Evolutionary conservation across 208 protist genomes (phyloP).

Genomic region (Wallacemonas rigidus): DNA sequence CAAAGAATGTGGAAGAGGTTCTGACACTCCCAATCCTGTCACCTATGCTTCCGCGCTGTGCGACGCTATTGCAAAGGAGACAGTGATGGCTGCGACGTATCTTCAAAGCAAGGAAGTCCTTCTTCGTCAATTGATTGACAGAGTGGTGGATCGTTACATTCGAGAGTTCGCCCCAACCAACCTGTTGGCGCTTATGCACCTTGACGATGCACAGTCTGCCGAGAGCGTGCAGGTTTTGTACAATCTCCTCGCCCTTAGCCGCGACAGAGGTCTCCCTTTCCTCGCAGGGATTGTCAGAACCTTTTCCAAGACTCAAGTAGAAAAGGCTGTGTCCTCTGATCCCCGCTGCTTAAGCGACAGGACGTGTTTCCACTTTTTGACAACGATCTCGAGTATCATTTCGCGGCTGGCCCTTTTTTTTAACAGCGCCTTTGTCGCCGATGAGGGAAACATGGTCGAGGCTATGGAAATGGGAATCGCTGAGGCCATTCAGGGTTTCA

Average conservation of each 20-base stretch:
- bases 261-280: slow-evolving; percentile 1
- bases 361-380: slow-evolving; percentile 24
- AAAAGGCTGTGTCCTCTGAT: slow-evolving; percentile 15
- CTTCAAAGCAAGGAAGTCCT: slow-evolving; percentile 31
- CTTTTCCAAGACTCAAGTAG: slow-evolving; percentile 7
- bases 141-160: slow-evolving; percentile 36
- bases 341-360: slow-evolving; percentile 1
- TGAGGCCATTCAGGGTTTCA: slow-evolving; percentile 26
- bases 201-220: neutral
- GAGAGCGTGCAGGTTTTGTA: neutral
- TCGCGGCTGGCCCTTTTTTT: slow-evolving; percentile 21
- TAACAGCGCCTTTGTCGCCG: slow-evolving; percentile 11
- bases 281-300: neutral
- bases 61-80: slow-evolving; percentile 30
- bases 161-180: neutral
- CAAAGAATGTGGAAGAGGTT: slow-evolving; percentile 13
- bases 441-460: slow-evolving; percentile 40
- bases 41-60: slow-evolving; percentile 24
- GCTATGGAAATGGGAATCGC: slow-evolving; percentile 47
- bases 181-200: neutral
- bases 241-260: neutral
- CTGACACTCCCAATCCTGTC: slow-evolving; percentile 13
- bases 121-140: slow-evolving; percentile 26
- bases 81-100: slow-evolving; percentile 25
- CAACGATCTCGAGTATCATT: slow-evolving; percentile 22